Percentiles rank a stretch among this genome's conserved stretches.
These are phyloP conservation scores for Myriosclerotinia scirpicola DNA, from an alignment of 2,329 filamentous ascomycete species.

Conservation along the genomic window DNA sequence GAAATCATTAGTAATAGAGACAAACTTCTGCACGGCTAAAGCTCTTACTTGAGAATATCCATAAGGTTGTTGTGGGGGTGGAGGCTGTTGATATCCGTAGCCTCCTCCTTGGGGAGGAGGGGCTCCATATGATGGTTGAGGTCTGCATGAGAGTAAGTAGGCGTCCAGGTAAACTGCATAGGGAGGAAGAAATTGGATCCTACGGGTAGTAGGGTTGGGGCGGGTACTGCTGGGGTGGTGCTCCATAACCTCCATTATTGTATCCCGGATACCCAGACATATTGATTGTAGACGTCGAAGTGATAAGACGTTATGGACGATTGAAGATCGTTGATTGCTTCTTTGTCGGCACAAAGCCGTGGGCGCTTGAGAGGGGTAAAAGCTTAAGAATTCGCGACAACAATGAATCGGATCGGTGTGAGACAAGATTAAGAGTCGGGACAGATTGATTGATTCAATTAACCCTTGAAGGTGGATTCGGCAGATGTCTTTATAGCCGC, in stretches of 20 bases:
- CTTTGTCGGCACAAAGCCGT: constrained; percentile 8
- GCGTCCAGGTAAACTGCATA: constrained; percentile 2
- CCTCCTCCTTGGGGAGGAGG: constrained; percentile 40
- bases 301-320: neutral
- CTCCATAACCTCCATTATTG: constrained; percentile 51
- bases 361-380: constrained; percentile 5
- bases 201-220: constrained; percentile 52
- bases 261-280: constrained; percentile 66
- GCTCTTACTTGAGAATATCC: constrained; percentile 38
- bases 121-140: constrained; percentile 33
- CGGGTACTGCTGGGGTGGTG: constrained; percentile 43
- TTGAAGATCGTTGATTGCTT: neutral
- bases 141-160: constrained; percentile 27
- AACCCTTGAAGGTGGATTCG: constrained; percentile 16
- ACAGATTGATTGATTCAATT: neutral
- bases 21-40: neutral
- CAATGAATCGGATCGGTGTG: constrained; percentile 6
- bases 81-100: constrained; percentile 52
- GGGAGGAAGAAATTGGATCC: constrained; percentile 26
- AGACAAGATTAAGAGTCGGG: constrained; percentile 1
- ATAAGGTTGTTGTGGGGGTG: constrained; percentile 47
- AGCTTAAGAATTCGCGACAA: neutral
- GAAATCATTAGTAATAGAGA: constrained; percentile 14
- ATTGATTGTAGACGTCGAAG: constrained; percentile 4
- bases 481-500: constrained; percentile 19